Evolutionary conservation across 2,329 filamentous ascomycete genomes (phyloP).

Genomic region (Fragosphaeria purpurea): DNA sequence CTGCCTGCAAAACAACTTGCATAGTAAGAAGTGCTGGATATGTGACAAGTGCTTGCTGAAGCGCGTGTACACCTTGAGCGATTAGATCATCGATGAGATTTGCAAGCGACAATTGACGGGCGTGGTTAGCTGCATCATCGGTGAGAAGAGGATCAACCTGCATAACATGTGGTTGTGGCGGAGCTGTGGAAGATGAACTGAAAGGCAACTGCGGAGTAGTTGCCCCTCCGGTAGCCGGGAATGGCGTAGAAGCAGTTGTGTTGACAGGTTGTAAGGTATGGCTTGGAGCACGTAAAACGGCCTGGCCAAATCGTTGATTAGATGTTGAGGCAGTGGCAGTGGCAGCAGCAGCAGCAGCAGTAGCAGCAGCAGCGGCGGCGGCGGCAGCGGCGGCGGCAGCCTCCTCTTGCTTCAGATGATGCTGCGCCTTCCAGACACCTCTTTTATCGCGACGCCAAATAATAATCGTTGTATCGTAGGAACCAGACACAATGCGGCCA

Average conservation of each 20-base stretch:
- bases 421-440: constrained; percentile 72
- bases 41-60: constrained; percentile 34
- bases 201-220: background rate
- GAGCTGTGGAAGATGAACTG: background rate
- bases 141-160: background rate
- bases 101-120: constrained; percentile 30
- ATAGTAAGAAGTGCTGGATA: constrained; percentile 41
- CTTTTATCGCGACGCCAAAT: constrained; percentile 85
- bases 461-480: constrained; percentile 91
- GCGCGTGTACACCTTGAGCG: constrained; percentile 35
- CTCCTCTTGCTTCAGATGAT: constrained; percentile 66
- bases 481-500: constrained; percentile 92
- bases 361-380: background rate
- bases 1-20: constrained; percentile 37
- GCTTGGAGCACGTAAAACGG: too few species aligned
- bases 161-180: background rate
- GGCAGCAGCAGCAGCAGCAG: background rate
- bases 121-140: background rate
- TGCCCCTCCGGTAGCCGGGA: background rate
- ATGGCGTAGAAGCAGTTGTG: background rate
- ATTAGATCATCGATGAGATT: constrained; percentile 45
- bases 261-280: background rate
- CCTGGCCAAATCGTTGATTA: too few species aligned
- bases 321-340: background rate
- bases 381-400: constrained; percentile 41